These are phyloP conservation scores for Dipsacomyces acuminosporus DNA, from an alignment of 371 early-diverging fungal genomes.

Conservation along the genomic window DNA sequence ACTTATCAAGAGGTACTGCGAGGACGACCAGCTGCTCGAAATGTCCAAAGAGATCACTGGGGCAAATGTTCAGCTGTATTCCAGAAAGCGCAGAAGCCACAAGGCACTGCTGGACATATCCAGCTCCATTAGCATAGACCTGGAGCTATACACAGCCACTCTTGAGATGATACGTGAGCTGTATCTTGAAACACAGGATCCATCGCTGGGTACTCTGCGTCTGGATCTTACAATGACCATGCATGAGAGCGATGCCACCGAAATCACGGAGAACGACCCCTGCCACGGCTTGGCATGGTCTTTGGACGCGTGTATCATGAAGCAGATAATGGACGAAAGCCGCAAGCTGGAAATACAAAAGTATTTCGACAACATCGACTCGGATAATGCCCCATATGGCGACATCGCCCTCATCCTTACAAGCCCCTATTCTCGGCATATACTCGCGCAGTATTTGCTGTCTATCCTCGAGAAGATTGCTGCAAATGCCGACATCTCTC, in stretches of 20 bases:
- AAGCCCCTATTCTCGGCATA: constrained; percentile 35
- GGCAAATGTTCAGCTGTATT: constrained; percentile 12
- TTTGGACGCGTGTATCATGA: constrained; percentile 62
- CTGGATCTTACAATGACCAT: constrained; percentile 66
- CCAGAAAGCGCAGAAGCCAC: constrained; percentile 52
- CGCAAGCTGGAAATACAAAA: constrained; percentile 60
- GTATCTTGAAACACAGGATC: constrained; percentile 56
- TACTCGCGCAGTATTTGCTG: constrained; percentile 26
- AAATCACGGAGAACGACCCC: constrained; percentile 53
- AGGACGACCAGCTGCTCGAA: constrained; percentile 44
- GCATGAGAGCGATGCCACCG: constrained; percentile 54
- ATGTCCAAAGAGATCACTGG: constrained; percentile 51
- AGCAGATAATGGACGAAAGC: constrained; percentile 60
- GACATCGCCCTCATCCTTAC: constrained; percentile 46
- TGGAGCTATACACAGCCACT: constrained; percentile 57
- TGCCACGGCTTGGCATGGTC: constrained; percentile 63
- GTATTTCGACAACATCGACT: constrained; percentile 59
- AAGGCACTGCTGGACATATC: constrained; percentile 52
- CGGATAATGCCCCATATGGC: constrained; percentile 56
- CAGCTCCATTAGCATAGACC: constrained; percentile 54
- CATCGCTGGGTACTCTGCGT: constrained; percentile 59
- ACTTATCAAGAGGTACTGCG: constrained; percentile 51
- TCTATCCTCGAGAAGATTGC: constrained; percentile 28
- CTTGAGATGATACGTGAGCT: constrained; percentile 55
- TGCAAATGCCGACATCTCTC: constrained; percentile 16